Evolutionary conservation across 192 early-diverging fungal species (phyloP).

Genomic region (Linnemannia schmuckeri): DNA sequence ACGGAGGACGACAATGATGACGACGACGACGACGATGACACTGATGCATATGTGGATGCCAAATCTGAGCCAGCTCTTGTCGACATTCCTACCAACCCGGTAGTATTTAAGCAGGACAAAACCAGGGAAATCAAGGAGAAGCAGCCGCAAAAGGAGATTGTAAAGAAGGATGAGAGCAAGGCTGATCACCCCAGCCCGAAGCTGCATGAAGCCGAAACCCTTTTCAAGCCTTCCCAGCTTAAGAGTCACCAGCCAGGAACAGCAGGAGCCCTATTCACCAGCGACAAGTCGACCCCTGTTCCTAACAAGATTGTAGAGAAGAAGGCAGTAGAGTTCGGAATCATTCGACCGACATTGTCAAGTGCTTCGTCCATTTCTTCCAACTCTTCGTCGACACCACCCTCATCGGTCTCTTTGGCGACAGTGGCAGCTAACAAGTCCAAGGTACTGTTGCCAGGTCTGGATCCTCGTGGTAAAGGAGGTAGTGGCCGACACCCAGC

Average conservation of each 20-base stretch:
- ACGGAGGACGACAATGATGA: conserved; percentile 21
- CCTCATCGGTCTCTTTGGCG: background rate
- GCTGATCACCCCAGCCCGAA: background rate
- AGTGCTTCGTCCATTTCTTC: conserved; percentile 12
- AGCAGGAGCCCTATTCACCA: background rate
- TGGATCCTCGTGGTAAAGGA: background rate
- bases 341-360: conserved; percentile 9
- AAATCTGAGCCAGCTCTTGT: background rate
- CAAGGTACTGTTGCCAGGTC: conserved; percentile 36
- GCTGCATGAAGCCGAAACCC: background rate
- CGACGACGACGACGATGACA: conserved; percentile 17
- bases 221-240: conserved; percentile 33
- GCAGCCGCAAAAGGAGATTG: background rate
- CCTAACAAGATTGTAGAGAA: background rate
- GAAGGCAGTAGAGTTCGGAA: conserved; percentile 3
- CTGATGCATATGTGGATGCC: background rate
- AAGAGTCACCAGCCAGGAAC: conserved; percentile 25
- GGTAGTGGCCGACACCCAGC: background rate
- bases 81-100: background rate
- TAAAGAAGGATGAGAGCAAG: background rate
- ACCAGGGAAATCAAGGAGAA: background rate
- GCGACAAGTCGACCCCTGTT: background rate
- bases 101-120: background rate
- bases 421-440: conserved; percentile 29
- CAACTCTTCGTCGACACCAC: background rate